These are phyloP conservation scores for Hirsutella rhossiliensis DNA, from an alignment of 2,329 filamentous ascomycete species.

Conservation along the genomic window DNA sequence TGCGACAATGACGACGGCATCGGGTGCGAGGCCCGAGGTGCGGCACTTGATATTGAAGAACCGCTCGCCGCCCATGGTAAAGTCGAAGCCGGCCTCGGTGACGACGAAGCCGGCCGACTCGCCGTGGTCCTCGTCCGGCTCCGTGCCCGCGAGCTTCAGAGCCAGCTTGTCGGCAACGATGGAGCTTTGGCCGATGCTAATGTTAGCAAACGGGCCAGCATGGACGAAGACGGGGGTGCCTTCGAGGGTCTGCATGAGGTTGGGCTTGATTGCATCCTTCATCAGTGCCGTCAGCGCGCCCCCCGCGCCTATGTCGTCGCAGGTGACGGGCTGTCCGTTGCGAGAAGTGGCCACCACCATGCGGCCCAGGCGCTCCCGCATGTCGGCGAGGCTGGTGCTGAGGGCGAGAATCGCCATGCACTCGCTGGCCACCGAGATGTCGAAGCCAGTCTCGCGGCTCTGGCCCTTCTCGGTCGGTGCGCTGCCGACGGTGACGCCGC, in stretches of 20 bases:
- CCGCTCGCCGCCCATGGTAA: conserved; percentile 98
- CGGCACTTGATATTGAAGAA: conserved; percentile 99
- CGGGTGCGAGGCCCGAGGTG: conserved; percentile 80
- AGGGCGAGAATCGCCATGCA: conserved; percentile 97
- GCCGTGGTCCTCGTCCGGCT: conserved; percentile 75
- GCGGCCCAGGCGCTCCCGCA: conserved; percentile 83
- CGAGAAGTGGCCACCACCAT: conserved; percentile 92
- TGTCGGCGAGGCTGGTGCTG: conserved; percentile 74
- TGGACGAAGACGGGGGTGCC: conserved; percentile 97
- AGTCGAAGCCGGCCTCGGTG: conserved; percentile 96
- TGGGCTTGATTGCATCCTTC: conserved; percentile 98
- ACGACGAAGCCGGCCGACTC: conserved; percentile 85
- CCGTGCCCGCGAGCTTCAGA: conserved; percentile 88
- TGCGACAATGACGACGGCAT: conserved; percentile 89
- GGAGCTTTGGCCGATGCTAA: conserved; percentile 92
- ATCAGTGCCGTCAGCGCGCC: conserved; percentile 90
- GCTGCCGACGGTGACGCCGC: conserved; percentile 78
- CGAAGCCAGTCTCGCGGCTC: conserved; percentile 81
- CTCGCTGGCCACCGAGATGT: conserved; percentile 95
- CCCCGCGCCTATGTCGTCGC: conserved; percentile 86
- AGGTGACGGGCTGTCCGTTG: conserved; percentile 81
- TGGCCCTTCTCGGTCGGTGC: conserved; percentile 86
- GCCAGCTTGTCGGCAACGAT: conserved; percentile 92
- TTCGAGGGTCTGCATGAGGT: conserved; percentile 96
- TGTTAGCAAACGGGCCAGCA: conserved; percentile 95